Evolutionary conservation across 768 basidiomycete genomes (phyloP).

Genomic region (Tylopilus vinaceipallidus): DNA sequence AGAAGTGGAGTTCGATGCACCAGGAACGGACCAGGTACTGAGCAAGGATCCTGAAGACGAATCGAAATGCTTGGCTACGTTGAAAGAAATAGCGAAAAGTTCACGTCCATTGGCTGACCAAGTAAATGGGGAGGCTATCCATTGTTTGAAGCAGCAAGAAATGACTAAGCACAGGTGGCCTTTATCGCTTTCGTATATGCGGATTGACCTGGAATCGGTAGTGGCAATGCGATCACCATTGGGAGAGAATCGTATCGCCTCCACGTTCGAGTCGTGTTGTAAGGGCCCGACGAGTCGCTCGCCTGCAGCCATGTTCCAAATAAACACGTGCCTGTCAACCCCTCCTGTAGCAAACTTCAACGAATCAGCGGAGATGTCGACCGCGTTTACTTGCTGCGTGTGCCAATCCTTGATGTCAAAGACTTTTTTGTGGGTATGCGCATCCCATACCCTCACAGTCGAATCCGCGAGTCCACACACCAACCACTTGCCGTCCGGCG

Average conservation of each 20-base stretch:
- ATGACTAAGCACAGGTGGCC: background rate
- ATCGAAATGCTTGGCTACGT: background rate
- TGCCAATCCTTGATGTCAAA: background rate
- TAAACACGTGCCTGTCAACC: background rate
- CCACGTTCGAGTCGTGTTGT: background rate
- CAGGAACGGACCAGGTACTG: background rate
- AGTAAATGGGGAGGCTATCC: background rate
- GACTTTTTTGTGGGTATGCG: background rate
- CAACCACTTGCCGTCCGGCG: too few relatives aligned
- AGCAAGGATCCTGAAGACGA: background rate
- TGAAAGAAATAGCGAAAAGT: background rate
- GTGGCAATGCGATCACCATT: background rate
- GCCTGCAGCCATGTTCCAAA: background rate
- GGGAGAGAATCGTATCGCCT: background rate
- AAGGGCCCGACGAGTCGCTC: background rate
- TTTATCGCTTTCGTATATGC: background rate
- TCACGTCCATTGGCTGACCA: background rate
- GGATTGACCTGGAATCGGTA: too few relatives aligned
- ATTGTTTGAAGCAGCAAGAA: background rate
- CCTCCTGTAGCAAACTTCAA: background rate
- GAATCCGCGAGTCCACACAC: too few relatives aligned
- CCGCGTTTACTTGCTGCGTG: accelerated
- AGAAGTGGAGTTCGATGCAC: background rate
- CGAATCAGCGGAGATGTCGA: background rate
- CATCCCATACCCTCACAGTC: background rate